Evolutionary conservation across 371 early-diverging fungal species (phyloP).

Genomic region (Homolaphlyctis polyrhiza): DNA sequence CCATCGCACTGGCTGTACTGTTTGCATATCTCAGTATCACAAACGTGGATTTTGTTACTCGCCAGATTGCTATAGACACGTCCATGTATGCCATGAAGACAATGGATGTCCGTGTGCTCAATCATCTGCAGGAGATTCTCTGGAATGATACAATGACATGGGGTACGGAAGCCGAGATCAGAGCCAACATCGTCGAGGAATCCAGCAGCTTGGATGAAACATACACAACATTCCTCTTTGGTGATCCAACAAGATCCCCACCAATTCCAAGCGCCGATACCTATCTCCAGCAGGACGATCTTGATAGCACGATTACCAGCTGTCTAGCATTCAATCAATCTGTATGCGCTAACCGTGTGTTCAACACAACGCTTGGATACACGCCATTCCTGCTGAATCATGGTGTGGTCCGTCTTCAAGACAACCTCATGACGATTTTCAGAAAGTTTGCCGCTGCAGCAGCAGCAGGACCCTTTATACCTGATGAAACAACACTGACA

Average conservation of each 20-base stretch:
- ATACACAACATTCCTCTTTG: not conserved
- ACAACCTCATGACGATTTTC: not conserved
- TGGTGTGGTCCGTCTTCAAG: not conserved
- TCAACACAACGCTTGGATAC: not conserved
- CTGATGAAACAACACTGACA: not conserved
- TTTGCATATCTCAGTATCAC: not conserved
- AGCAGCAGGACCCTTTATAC: not conserved
- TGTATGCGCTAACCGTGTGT: not conserved
- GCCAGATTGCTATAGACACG: not conserved
- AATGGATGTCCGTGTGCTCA: not conserved
- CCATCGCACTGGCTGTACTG: not conserved
- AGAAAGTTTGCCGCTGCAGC: not conserved
- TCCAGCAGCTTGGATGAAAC: not conserved
- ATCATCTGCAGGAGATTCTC: not conserved
- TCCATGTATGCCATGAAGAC: not conserved
- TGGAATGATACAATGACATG: not conserved
- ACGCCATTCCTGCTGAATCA: not conserved
- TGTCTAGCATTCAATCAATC: not conserved
- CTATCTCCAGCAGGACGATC: not conserved
- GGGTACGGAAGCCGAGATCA: not conserved
- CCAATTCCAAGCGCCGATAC: not conserved
- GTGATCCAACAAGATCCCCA: not conserved
- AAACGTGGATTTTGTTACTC: not conserved
- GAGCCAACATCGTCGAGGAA: not conserved
- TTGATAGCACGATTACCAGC: not conserved